Evolutionary conservation across 306 rosid species (phyloP).

Genomic region (Cucurbita moschata): DNA sequence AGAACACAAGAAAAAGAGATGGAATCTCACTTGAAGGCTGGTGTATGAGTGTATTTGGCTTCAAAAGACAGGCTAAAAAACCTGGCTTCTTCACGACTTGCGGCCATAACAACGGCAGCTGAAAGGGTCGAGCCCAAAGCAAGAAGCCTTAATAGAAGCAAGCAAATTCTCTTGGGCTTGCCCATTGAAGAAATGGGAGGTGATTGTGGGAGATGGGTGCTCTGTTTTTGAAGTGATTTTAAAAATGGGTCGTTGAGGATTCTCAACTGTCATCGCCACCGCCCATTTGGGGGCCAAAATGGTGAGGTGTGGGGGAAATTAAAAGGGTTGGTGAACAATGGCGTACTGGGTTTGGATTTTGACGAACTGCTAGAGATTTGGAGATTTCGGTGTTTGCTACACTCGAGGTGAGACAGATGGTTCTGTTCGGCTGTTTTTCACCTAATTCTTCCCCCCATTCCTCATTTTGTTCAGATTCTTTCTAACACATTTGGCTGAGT

Average conservation of each 20-base stretch:
- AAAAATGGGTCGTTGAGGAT: not conserved
- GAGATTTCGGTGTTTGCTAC: not conserved
- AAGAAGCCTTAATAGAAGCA: constrained; percentile 37
- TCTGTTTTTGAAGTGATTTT: not conserved
- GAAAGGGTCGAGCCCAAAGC: constrained; percentile 59
- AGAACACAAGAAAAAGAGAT: not conserved
- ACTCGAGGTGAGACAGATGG: not conserved
- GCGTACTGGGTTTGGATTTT: not conserved
- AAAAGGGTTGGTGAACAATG: not conserved
- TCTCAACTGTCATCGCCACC: not conserved
- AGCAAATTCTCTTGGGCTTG: constrained; percentile 30
- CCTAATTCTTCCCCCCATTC: not conserved
- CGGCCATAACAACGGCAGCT: constrained; percentile 57
- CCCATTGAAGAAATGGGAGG: constrained; percentile 14
- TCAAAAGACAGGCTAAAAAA: constrained; percentile 32
- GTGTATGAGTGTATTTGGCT: constrained; percentile 49
- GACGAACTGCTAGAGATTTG: not conserved
- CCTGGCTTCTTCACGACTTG: constrained; percentile 43
- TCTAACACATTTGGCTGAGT: too few species aligned
- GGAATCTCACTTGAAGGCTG: constrained; percentile 51
- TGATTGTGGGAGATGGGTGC: not conserved
- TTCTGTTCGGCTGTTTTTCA: not conserved
- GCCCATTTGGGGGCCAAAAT: not conserved
- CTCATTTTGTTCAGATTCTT: too few species aligned
- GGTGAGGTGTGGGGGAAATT: not conserved